Evolutionary conservation across 1,139 yeast species (phyloP), one percentile per base, ranked within the genome.

Genomic region (Sugiyamaella neomexicana): DNA sequence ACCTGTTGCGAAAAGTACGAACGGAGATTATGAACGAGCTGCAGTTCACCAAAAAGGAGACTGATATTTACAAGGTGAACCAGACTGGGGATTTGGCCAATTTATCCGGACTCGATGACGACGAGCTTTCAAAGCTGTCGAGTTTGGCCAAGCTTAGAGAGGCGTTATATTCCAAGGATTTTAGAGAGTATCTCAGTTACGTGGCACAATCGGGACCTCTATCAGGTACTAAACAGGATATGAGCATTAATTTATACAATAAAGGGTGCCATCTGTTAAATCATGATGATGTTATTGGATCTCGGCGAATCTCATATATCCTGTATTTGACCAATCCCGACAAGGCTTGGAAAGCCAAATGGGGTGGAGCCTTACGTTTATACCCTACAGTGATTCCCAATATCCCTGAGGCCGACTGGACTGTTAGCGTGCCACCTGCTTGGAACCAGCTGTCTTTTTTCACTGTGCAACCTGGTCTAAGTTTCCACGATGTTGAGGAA

Each of bases 401-500:
- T 64, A 95, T 91, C 2, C 99, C 99, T 7, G 80, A 80, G 55
- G 79, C 96, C 1, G 98, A 91, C 69, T 82, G 74, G 64, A 74
- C 80, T 32, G 77, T 80, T 41, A 84, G 84, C 61, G 74, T 93
- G 38, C 87, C 89, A 0, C 99, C 99, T 0, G 95, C 88, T 62
- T 95, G 95, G 78, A 93, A 95, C 70, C 97, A 93, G 71, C 83
- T 95, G 67, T 97, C 98, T 1, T 89, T 93, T 68, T 95, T 95
- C 77, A 86, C 88, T 1, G 98, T 95, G 8, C 95, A 90, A 67
- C 99, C 99, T 1, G 99, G 99, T 0, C 80, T 86, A 50, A 87
- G 96, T 2, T 95, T 93, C 76, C 99, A 95, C 68, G 99, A 95
- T 63, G 99, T 95, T 8, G 99, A 95, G 71, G 99, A 95, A 68